Base-by-base conservation (phyloP, 2,329 filamentous ascomycete species). In the Fusarium robinianum region DNA sequence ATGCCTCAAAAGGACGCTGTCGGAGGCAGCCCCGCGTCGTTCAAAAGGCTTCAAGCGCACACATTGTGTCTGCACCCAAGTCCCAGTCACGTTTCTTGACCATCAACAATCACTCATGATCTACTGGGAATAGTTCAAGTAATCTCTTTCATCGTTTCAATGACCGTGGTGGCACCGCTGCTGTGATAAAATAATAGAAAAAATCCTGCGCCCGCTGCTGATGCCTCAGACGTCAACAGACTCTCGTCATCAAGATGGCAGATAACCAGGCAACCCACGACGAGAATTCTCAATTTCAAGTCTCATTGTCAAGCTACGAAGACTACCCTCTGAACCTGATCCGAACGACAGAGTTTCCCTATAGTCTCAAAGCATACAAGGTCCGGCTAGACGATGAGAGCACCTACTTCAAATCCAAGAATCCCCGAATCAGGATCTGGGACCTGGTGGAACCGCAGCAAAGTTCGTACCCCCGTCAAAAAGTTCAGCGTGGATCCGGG, bases 291-390 rank as follows among this genome's bases (percentile, higher is more conserved):
- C 21, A 32, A 15, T 38, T 44, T 15, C 10, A 32, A 9, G 6
- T 24, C 6, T 44, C 41, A 5, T 22, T 16, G 5, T 22, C 24
- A 11, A 21, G 8, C 3, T 41, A 17, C n/a, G 1, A 6, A 7
- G 25, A 46, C 8, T 46, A 46, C 22, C 43, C 43, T 4, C 31
- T 14, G n/a, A 46, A 46, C 9, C 43, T 46, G 3, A 7, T 18
- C 4, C 43, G 43, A 11, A 35, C 43, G 8, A 8, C 14, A 11
- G 43, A 46, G 2, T 46, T 46, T 11, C 6, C 19, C 4, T 36
- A 41, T 12, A 16, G 15, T 12, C 42, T 46, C 19, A 4, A 8
- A 11, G 36, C 31, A n/a, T 41, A 26, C 25, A 22, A 30, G 4
- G 12, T 24, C 5, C 35, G 30, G 18, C n/a, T 46, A 8, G 6